These are phyloP conservation scores for Hirschfeldia incana DNA, from an alignment of 345 rosid species.

Conservation along the genomic window DNA sequence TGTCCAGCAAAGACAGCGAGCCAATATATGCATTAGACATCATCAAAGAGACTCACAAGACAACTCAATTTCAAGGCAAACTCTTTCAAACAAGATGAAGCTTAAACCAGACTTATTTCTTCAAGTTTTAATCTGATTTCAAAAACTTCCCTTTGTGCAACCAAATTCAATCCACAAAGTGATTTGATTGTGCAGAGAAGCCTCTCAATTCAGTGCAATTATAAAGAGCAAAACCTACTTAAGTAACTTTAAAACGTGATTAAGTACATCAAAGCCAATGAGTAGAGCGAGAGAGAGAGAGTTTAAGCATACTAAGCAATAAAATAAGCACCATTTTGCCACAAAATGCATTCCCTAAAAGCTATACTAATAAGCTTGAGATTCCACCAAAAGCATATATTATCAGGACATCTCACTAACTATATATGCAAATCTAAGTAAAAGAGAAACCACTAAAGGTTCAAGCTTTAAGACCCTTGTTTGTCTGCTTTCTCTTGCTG, in stretches of 20 bases:
- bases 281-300: not conserved
- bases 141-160: not conserved
- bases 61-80: not conserved
- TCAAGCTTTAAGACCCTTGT: slow-evolving; percentile 7
- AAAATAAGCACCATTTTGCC: not conserved
- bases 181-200: not conserved
- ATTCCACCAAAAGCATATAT: slow-evolving; percentile 15
- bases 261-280: slow-evolving; percentile 3
- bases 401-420: slow-evolving; percentile 8
- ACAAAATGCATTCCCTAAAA: slow-evolving; percentile 1
- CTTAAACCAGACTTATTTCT: not conserved
- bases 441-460: not conserved
- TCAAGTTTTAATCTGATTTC: not conserved
- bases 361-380: slow-evolving; percentile 8
- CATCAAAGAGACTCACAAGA: not conserved
- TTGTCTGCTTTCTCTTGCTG: slow-evolving; percentile 11
- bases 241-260: not conserved
- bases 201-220: not conserved
- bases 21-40: not conserved
- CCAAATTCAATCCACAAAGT: not conserved
- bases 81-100: not conserved
- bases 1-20: not conserved
- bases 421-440: slow-evolving; percentile 18
- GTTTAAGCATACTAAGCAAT: not conserved
- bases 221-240: not conserved